phyloP scores from a whole-genome alignment of 2,329 filamentous ascomycete genomes.

The Penicillium sp. region DNA sequence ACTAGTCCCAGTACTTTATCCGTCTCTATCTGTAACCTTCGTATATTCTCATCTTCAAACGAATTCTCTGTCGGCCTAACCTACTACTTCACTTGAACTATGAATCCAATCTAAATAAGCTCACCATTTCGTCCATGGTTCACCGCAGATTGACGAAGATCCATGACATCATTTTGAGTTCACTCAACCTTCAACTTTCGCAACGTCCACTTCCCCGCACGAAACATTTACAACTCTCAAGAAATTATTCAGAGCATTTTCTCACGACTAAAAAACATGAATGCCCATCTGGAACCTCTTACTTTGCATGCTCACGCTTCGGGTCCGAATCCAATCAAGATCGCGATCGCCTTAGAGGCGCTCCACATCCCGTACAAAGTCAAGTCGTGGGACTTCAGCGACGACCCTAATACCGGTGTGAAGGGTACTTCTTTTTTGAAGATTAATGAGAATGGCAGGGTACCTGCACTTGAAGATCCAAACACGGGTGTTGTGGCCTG shows the following conservation, averaged over 20 bases:
- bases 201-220: not conserved
- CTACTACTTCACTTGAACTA: not conserved
- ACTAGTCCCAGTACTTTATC: no score
- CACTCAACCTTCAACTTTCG: slow-evolving; percentile 4
- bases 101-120: slow-evolving; percentile 4
- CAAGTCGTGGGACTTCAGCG: slow-evolving; percentile 44
- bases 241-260: not conserved
- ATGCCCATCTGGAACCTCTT: slow-evolving; percentile 32
- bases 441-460: slow-evolving; percentile 48
- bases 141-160: not conserved
- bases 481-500: slow-evolving; percentile 39
- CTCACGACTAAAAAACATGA: slow-evolving; percentile 8
- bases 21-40: no score
- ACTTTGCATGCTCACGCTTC: slow-evolving; percentile 42
- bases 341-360: slow-evolving; percentile 43
- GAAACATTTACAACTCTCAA: not conserved
- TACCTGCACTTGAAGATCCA: slow-evolving; percentile 39
- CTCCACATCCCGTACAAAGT: slow-evolving; percentile 43
- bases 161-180: slow-evolving; percentile 20
- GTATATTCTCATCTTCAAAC: no score
- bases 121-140: not conserved
- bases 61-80: no score
- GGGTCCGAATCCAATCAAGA: slow-evolving; percentile 46
- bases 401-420: slow-evolving; percentile 35
- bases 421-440: slow-evolving; percentile 33